A percentile compares a stretch with the other conserved stretches of the same genome.
These are phyloP conservation scores for Boletus patriciae DNA, from an alignment of 768 basidiomycete species.

Conservation along the genomic window DNA sequence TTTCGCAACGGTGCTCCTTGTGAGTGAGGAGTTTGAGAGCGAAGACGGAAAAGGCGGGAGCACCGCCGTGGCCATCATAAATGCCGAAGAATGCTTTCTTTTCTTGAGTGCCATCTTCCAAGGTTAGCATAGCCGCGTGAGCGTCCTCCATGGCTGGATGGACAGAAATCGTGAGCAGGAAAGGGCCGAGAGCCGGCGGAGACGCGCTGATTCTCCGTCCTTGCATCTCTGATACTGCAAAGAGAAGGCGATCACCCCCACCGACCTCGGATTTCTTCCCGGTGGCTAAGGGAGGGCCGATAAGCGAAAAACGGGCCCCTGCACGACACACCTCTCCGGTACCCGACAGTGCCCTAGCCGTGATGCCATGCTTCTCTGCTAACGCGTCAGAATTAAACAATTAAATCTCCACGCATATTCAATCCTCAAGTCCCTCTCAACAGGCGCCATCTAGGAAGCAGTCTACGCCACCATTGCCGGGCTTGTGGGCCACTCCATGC, in stretches of 20 bases:
- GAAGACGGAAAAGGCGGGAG: not conserved
- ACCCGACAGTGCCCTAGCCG: too few species aligned
- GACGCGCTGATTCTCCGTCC: slow-evolving; percentile 97
- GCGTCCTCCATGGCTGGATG: slow-evolving; percentile 94
- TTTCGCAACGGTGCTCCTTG: slow-evolving; percentile 79
- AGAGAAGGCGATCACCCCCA: slow-evolving; percentile 66
- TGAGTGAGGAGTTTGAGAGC: slow-evolving; percentile 3
- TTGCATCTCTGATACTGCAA: slow-evolving; percentile 94
- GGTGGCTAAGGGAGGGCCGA: slow-evolving; percentile 52
- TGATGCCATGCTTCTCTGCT: too few species aligned
- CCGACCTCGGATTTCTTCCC: slow-evolving; percentile 78
- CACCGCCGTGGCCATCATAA: slow-evolving; percentile 98
- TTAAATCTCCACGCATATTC: slow-evolving; percentile 28
- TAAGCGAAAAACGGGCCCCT: slow-evolving; percentile 19
- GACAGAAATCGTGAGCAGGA: not conserved
- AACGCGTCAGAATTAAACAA: too few species aligned
- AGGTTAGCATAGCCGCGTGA: slow-evolving; percentile 71
- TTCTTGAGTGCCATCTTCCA: slow-evolving; percentile 51
- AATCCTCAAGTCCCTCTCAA: not conserved
- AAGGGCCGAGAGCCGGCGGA: not conserved
- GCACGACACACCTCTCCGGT: too few species aligned
- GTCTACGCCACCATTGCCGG: slow-evolving; percentile 64
- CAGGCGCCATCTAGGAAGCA: slow-evolving; percentile 60
- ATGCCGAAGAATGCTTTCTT: slow-evolving; percentile 90
- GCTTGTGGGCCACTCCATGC: slow-evolving; percentile 66